Base-by-base conservation (phyloP, 2,329 filamentous ascomycete genomes). In the Drechmeria coniospora region DNA sequence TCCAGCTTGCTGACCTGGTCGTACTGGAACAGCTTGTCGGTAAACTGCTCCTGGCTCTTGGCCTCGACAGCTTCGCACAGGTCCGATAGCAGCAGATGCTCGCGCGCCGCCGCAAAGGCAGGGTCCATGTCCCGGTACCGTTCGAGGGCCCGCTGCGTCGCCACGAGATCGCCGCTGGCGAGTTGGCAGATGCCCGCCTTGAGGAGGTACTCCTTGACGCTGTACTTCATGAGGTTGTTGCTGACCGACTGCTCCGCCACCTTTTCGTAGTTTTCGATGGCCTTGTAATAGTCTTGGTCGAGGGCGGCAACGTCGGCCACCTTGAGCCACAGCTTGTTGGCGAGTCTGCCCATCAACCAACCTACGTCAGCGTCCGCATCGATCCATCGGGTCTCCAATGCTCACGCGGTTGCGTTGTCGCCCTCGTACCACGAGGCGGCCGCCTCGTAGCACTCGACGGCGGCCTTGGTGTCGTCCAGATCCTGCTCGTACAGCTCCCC, bases 141-240 rank as follows among this genome's bases (percentile, higher is more conserved):
- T 44, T 92, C 78, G 14, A 95, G 60, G 17, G 84, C 86, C 27
- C 82, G 71, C 46, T 77, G 77, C 12, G 76, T 68, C 26, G 77
- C 79, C 29, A 94, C 79, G 43, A 79, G 59, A 50, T 95, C 87
- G 34, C 63, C 63, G 12, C 61, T 63, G 21, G 71, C 72, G 21
- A 95, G 65, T 50, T 92, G 79, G 59, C 86, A 94, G 48, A 95
- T 80, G 18, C 84, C 86, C 1, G 83, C 82, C 59, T 94, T 93
- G 46, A 95, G 67, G 46, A 94, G 76, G 58, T 94, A 94, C 39
- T 94, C 84, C 56, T 94, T 95, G 37, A 95, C 83, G 26, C 74
- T 82, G 71, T 82, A 92, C 50, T 77, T 80, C 80, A 92, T 87
- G 32, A 93, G 63, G 53, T 92, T 90, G 62, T 92, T 94, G 53